Evolutionary conservation across 495 filamentous ascomycete genomes (phyloP).

Genomic region (Hyaloscypha hepaticicola): DNA sequence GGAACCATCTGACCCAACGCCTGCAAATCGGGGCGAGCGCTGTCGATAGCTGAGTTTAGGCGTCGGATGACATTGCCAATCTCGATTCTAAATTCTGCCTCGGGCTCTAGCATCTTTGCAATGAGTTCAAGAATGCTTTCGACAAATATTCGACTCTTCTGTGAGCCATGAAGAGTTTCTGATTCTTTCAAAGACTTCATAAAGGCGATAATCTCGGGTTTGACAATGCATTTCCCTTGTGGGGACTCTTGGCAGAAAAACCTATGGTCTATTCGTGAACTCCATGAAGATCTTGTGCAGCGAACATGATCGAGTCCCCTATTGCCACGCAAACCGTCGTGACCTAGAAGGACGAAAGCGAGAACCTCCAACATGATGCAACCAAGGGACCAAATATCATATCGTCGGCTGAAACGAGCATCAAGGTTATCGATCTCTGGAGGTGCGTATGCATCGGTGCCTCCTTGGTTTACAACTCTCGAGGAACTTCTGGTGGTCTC

Average conservation of each 20-base stretch:
- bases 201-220: neutral
- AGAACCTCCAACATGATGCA: neutral
- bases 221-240: conserved; percentile 9
- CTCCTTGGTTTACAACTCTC: neutral
- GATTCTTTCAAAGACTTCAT: neutral
- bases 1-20: neutral
- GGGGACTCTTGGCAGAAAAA: conserved; percentile 1
- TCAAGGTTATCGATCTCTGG: conserved; percentile 6
- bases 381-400: neutral
- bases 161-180: neutral
- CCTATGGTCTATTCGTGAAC: neutral
- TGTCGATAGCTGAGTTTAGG: neutral
- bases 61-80: conserved; percentile 2
- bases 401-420: neutral
- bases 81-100: neutral
- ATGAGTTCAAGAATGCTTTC: conserved; percentile 3
- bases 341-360: neutral
- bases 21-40: neutral
- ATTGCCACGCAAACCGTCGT: neutral
- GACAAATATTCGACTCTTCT: neutral
- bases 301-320: conserved; percentile 1
- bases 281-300: neutral
- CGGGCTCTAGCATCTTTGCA: conserved; percentile 1
- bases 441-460: neutral
- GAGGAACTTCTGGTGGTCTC: neutral